Evolutionary conservation across 805 yeast genomes (phyloP), one percentile per base, ranked within the genome.

Genomic region (Metschnikowia bowlesiae): DNA sequence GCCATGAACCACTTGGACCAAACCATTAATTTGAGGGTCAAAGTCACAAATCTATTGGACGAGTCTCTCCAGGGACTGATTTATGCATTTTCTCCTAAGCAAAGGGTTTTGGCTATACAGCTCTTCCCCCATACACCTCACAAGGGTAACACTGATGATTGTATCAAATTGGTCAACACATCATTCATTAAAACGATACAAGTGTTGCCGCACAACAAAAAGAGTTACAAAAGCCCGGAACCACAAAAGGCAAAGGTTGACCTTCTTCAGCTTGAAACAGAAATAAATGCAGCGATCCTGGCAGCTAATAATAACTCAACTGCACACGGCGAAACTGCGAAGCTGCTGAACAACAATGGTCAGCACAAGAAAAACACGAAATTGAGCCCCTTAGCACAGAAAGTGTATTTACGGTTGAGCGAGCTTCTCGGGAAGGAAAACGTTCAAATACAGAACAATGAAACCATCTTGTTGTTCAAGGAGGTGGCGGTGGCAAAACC

Each of bases 1-100:
- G 38, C 26, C 38, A 57, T 57, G 60, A 53, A 51, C 38, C 43
- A 50, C 9, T 43, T 52, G 49, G 60, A 57, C 41, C 60, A 57
- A 42, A 46, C 46, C 43, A 28, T 55, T 42, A 55, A 57, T 37
- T 46, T 64, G 38, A 65, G 82, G 58, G 87, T 87, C 51, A 80
- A 74, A 60, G 71, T 86, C 47, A 77, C 80, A 10, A 87, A 87
- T 46, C 68, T 78, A 6, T 68, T 82, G 42, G 89, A 85, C 59
- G 74, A 76, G 29, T 71, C 72, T 8, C 71, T 82, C 47, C 71
- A 73, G n/a, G 96, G 94, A 1, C 69, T 75, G 32, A 75, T 87
- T 36, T 84, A 82, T 62, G 76, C 89, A 8, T 84, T 79, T 62
- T 79, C 81, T 50, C 71, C 83, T 6, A 74, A 73, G 48, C 50